Base-by-base conservation (phyloP, 176 grass and related monocot genomes). In the Poa annua region DNA sequence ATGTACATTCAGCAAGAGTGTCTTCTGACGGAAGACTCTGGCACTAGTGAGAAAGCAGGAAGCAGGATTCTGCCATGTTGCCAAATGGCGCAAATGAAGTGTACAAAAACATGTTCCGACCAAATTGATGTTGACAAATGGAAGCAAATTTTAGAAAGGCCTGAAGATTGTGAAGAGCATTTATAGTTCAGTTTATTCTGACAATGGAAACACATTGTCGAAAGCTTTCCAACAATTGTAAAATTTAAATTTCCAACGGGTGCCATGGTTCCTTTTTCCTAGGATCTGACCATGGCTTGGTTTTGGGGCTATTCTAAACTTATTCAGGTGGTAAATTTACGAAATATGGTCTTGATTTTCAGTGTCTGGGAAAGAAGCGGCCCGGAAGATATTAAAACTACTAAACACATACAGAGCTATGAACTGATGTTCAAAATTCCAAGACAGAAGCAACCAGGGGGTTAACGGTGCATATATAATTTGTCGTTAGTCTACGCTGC, bases 161-260 rank as follows among this genome's bases (percentile, higher is more conserved):
- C 74, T 86, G 68, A 67, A 80, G 80, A 86, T 62, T 68, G 68
- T 80, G 21, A 80, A 90, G 84, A 79, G 80, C 84, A 86, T 59
- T 76, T 90, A 83, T 50, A 86, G 80, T 60, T 81, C 56, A 80
- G 75, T 86, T 22, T 90, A 48, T 89, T 86, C 75, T 83, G 75
- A 83, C 71, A 90, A 86, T n/a, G 6, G 49, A 54, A 83, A 83
- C 68, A 38, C 39, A 57, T 75, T 85, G 77, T 74, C 66, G 36
- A 84, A 80, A 33, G 57, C 48, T 73, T 87, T 81, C 71, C 36
- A 78, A 71, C 36, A 16, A 29, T 39, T 24, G 32, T 49, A 32
- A 72, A 71, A 82, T 60, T 0, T 50, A 75, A 3, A 47, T 74
- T 66, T 54, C 32, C 45, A 68, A 52, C 22, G 14, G 4, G 44